Evolutionary conservation across 169 alveolate species (phyloP).

Genomic region (Eimeria brunetti): DNA sequence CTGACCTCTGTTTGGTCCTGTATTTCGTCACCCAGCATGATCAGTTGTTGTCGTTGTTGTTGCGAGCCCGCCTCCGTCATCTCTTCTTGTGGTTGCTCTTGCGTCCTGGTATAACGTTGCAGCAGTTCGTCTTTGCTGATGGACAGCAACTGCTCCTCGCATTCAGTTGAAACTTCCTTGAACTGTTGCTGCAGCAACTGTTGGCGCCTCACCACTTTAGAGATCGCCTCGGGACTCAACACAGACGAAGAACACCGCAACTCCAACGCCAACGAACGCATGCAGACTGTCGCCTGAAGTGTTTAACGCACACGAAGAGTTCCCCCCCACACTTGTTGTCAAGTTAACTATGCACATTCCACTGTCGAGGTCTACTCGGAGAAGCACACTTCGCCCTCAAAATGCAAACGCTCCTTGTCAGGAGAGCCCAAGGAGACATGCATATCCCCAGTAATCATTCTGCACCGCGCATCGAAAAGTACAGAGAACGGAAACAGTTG

Average conservation of each 20-base stretch:
- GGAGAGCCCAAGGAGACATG: neutral
- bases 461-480: neutral
- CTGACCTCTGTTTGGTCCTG: constrained; percentile 76
- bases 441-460: neutral
- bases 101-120: neutral
- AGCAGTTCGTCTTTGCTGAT: constrained; percentile 51
- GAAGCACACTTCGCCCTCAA: neutral
- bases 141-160: constrained; percentile 55
- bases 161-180: constrained; percentile 2
- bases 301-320: neutral
- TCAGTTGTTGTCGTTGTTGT: constrained; percentile 45
- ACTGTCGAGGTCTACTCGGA: neutral
- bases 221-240: constrained; percentile 24
- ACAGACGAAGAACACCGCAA: constrained; percentile 66
- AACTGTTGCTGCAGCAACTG: constrained; percentile 64
- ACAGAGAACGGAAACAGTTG: neutral
- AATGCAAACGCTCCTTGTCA: neutral
- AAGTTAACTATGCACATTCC: neutral
- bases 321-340: neutral
- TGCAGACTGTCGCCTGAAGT: constrained; percentile 39
- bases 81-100: constrained; percentile 19
- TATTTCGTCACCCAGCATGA: constrained; percentile 67
- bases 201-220: constrained; percentile 45
- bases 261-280: constrained; percentile 54
- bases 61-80: neutral